phyloP scores from a whole-genome alignment of 2,329 filamentous ascomycete genomes.

The Neofusicoccum umdonicola region DNA sequence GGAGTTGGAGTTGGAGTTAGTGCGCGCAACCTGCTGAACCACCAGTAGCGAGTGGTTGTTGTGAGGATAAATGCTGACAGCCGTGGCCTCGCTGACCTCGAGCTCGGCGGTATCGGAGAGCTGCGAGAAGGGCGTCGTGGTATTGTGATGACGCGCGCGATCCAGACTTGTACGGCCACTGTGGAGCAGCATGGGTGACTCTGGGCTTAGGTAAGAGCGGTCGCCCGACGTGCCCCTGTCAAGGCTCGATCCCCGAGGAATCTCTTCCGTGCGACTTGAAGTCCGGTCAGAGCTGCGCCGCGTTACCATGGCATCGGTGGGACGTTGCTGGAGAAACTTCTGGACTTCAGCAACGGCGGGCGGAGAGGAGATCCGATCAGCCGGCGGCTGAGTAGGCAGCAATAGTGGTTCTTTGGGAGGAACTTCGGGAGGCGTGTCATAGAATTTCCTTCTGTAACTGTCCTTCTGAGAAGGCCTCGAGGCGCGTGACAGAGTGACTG shows the following conservation, averaged over 20 bases:
- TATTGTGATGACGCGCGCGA: constrained; percentile 45
- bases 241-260: constrained; percentile 10
- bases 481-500: neutral
- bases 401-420: constrained; percentile 2
- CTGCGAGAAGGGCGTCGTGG: constrained; percentile 51
- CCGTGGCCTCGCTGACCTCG: constrained; percentile 61
- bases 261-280: constrained; percentile 9
- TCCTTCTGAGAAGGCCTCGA: neutral
- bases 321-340: neutral
- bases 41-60: constrained; percentile 63
- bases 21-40: constrained; percentile 52
- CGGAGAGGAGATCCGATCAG: neutral
- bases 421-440: neutral
- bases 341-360: neutral
- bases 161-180: constrained; percentile 38
- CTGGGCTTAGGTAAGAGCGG: constrained; percentile 22
- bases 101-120: constrained; percentile 49
- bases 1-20: constrained; percentile 24
- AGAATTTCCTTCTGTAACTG: neutral
- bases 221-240: constrained; percentile 28
- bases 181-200: constrained; percentile 27
- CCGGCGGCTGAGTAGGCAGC: neutral
- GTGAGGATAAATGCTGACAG: constrained; percentile 60
- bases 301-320: neutral
- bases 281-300: constrained; percentile 1